These are phyloP conservation scores for Cryptococcus sp. DNA, from an alignment of 1,284 basidiomycete species.

Conservation along the genomic window DNA sequence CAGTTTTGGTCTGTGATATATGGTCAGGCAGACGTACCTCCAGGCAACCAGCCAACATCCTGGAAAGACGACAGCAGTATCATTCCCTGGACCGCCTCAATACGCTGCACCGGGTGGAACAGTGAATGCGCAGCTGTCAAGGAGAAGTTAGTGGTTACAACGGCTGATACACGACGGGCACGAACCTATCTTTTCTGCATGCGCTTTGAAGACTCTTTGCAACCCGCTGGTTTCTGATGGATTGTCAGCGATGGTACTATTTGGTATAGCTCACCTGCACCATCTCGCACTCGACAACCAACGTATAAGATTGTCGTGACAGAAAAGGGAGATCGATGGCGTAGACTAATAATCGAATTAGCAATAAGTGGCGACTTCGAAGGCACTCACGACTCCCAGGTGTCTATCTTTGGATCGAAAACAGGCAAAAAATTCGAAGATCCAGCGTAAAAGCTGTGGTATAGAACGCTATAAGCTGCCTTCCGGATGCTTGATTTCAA, in stretches of 20 bases:
- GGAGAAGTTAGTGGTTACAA: background rate
- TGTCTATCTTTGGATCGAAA: slow-evolving; percentile 74
- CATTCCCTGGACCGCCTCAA: slow-evolving; percentile 87
- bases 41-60: slow-evolving; percentile 86
- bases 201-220: slow-evolving; percentile 57
- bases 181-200: slow-evolving; percentile 69
- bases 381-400: slow-evolving; percentile 61
- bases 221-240: slow-evolving; percentile 31
- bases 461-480: background rate
- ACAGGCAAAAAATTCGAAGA: slow-evolving; percentile 87
- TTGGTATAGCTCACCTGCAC: slow-evolving; percentile 64
- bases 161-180: background rate
- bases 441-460: slow-evolving; percentile 65
- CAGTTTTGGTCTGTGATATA: background rate
- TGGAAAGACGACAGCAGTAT: slow-evolving; percentile 87
- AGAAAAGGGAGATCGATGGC: slow-evolving; percentile 50
- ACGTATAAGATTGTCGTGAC: slow-evolving; percentile 82
- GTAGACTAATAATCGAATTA: slow-evolving; percentile 25
- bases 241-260: too few species aligned
- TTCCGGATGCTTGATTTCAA: background rate
- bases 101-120: slow-evolving; percentile 74
- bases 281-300: slow-evolving; percentile 80
- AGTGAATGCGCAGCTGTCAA: slow-evolving; percentile 69
- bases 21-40: slow-evolving; percentile 40
- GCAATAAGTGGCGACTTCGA: background rate